phyloP scores from a whole-genome alignment of 495 filamentous ascomycete species.

The Cercophora samala region DNA sequence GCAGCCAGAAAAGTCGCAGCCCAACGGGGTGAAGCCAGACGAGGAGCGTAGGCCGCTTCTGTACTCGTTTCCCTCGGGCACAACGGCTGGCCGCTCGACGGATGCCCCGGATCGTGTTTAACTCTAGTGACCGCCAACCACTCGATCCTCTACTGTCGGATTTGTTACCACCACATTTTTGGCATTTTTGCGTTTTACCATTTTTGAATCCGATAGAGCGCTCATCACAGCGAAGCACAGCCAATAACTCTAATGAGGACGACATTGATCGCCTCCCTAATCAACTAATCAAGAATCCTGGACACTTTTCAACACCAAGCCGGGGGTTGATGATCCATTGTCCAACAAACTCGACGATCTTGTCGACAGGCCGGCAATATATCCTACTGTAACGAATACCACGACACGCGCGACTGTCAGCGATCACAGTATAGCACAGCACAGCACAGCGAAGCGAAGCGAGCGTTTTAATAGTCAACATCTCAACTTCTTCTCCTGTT shows the following conservation, averaged over 20 bases:
- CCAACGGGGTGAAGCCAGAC: slow-evolving; percentile 3
- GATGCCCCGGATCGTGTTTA: slow-evolving; percentile 7
- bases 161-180: slow-evolving; percentile 1
- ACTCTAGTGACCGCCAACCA: slow-evolving; percentile 1
- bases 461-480: neutral
- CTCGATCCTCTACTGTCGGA: neutral
- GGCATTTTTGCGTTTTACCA: neutral
- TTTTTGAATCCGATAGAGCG: neutral
- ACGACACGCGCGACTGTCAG: neutral
- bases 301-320: neutral
- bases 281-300: neutral
- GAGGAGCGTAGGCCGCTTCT: slow-evolving; percentile 15
- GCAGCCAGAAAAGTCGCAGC: neutral
- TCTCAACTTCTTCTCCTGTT: slow-evolving; percentile 11
- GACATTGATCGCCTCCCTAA: neutral
- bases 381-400: neutral
- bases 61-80: slow-evolving; percentile 17
- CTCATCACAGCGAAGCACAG: neutral
- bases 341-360: neutral
- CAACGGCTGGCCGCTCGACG: slow-evolving; percentile 16
- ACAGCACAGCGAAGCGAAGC: neutral
- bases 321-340: neutral
- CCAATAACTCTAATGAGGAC: neutral
- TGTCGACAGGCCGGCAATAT: neutral
- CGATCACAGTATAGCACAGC: neutral